phyloP scores from a whole-genome alignment of 1,284 basidiomycete genomes.

The Puccinia coronata region DNA sequence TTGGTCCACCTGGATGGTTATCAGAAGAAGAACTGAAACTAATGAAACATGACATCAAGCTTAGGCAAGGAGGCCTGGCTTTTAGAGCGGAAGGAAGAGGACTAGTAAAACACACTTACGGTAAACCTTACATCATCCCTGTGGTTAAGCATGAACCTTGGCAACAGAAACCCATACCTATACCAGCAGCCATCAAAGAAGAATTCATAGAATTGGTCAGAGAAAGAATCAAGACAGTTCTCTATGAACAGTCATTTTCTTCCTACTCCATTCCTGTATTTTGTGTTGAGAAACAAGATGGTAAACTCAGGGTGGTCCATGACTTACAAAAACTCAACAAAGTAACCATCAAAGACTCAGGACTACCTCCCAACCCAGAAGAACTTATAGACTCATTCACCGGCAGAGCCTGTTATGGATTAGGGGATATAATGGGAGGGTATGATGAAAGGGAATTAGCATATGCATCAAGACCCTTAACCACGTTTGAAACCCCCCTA shows the following conservation, averaged over 20 bases:
- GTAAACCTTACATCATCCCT: conserved; percentile 27
- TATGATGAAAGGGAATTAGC: conserved; percentile 44
- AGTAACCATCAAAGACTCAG: conserved; percentile 24
- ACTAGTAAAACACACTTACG: conserved; percentile 17
- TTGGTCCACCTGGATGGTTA: conserved; percentile 5
- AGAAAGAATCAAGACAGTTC: background rate
- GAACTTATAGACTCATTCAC: too few species aligned
- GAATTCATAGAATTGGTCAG: conserved; percentile 8
- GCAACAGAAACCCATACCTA: conserved; percentile 6
- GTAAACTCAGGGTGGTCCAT: conserved; percentile 28
- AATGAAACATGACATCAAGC: background rate
- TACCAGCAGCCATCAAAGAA: background rate
- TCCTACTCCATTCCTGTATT: conserved; percentile 25
- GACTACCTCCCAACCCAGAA: too few species aligned
- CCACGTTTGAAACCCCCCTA: conserved; percentile 17
- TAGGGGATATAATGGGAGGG: too few species aligned
- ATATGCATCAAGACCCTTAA: conserved; percentile 9
- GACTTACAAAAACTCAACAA: conserved; percentile 20
- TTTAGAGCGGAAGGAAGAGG: conserved; percentile 15
- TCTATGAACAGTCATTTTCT: conserved; percentile 17
- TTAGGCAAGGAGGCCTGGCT: background rate
- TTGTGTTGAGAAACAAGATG: conserved; percentile 39
- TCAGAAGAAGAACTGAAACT: conserved; percentile 5
- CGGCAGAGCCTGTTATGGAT: too few species aligned
- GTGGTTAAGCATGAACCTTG: conserved; percentile 15